Evolutionary conservation across 768 basidiomycete species (phyloP).

Genomic region (Pleurotus platypus): DNA sequence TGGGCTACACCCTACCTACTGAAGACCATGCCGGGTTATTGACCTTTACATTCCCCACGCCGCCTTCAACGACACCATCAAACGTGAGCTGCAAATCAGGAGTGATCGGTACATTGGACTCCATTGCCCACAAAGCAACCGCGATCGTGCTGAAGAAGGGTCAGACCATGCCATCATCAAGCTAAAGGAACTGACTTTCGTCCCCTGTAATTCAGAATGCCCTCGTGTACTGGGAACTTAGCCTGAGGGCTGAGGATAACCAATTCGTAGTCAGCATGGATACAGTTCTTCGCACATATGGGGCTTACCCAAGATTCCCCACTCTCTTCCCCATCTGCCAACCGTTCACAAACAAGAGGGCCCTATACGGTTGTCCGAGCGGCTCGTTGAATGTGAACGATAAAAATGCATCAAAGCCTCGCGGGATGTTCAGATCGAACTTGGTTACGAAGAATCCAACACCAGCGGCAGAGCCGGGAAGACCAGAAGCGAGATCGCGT

Average conservation of each 20-base stretch:
- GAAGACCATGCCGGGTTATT: conserved; percentile 62
- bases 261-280: neutral
- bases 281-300: no score
- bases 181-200: conserved; percentile 46
- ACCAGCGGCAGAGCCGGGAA: conserved; percentile 57
- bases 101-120: conserved; percentile 34
- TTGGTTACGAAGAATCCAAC: conserved; percentile 82
- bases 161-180: neutral
- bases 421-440: conserved; percentile 59
- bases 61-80: conserved; percentile 61
- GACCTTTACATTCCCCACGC: conserved; percentile 48
- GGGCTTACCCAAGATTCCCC: conserved; percentile 58
- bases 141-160: conserved; percentile 42
- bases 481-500: conserved; percentile 54
- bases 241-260: conserved; percentile 55
- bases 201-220: conserved; percentile 72
- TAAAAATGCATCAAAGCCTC: conserved; percentile 63
- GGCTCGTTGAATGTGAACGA: conserved; percentile 69
- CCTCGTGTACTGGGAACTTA: conserved; percentile 81
- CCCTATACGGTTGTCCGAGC: conserved; percentile 62
- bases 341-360: conserved; percentile 76
- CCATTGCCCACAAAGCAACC: conserved; percentile 71
- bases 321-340: conserved; percentile 88
- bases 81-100: conserved; percentile 53
- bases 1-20: conserved; percentile 17